Base-by-base conservation (phyloP, 2,329 filamentous ascomycete species). In the Diplodia mutila region DNA sequence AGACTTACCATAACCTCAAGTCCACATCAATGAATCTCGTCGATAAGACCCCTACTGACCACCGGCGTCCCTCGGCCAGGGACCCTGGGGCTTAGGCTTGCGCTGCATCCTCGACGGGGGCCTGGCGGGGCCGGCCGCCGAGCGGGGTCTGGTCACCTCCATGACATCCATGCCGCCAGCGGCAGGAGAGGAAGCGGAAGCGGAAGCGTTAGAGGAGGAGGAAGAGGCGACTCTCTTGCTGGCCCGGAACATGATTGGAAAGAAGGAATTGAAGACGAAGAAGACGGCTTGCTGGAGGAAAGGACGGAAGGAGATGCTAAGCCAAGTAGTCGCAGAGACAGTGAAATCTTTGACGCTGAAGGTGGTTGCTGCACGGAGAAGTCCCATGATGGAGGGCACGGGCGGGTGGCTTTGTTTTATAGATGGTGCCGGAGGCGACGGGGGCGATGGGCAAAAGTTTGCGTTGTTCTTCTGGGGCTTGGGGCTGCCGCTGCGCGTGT, bases 201-300 rank as follows among this genome's bases (percentile, higher is more conserved):
- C 12, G 18, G 57, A n/a, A 18, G 57, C n/a, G 32, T 39, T 6
- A 18, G 55, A 5, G 11, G 57, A 21, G 8, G 34, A 12, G 16
- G 37, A 32, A 23, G 39, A 21, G 16, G 37, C 8, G 29, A 32
- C 57, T 16, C 57, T 63, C 59, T 63, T 63, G 59, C 21, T 48
- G 29, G 59, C 46, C 21, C 46, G 49, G 59, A 51, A 63, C 59
- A 63, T 63, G 59, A 63, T 63, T 63, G 59, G 59, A 25, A 63
- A 51, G 27, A 63, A 25, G 59, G 59, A 63, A 51, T 63, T 63
- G 59, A 63, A 51, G 59, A 63, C 27, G 46, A 63, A 63, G 29
- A 51, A 57, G 53, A 23, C 37, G 53, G 53, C 34, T 39, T 57
- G 53, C 12, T 57, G 42, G 59, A 63, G n/a, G 29, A 51, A 51